Evolutionary conservation across 257 asterid genomes (phyloP).

Genomic region (Scutellaria barbata): DNA sequence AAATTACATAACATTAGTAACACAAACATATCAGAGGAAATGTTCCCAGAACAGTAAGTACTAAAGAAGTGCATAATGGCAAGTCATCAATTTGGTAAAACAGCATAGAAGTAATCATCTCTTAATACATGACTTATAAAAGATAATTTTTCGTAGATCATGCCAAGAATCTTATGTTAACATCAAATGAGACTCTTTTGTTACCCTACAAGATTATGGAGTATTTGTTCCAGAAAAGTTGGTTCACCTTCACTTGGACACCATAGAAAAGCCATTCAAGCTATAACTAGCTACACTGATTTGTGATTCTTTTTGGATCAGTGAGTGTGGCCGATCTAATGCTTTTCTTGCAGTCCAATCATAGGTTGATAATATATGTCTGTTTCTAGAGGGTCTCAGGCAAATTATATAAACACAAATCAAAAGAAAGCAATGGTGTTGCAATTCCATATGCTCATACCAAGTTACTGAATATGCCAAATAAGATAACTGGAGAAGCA

Average conservation of each 20-base stretch:
- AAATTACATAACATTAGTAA: neutral
- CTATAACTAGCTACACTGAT: neutral
- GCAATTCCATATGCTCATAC: conserved; percentile 6
- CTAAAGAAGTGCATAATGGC: neutral
- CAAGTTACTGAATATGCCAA: conserved; percentile 1
- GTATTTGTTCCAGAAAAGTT: neutral
- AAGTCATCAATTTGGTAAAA: neutral
- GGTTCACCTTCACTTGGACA: neutral
- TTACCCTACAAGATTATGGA: neutral
- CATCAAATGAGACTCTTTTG: neutral
- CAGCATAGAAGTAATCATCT: neutral
- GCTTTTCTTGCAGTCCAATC: neutral
- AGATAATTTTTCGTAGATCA: neutral
- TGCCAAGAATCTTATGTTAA: neutral
- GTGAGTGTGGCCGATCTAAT: neutral
- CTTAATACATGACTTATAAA: neutral
- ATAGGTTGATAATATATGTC: neutral
- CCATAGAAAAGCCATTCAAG: neutral
- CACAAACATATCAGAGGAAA: conserved; percentile 2
- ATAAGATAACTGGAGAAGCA: conserved; percentile 1
- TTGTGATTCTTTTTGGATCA: neutral
- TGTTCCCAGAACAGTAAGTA: neutral
- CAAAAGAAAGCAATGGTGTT: neutral
- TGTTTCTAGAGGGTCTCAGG: neutral
- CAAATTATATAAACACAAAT: neutral